Base-by-base conservation (phyloP, 345 rosid genomes). In the Bruguiera gymnorhiza region DNA sequence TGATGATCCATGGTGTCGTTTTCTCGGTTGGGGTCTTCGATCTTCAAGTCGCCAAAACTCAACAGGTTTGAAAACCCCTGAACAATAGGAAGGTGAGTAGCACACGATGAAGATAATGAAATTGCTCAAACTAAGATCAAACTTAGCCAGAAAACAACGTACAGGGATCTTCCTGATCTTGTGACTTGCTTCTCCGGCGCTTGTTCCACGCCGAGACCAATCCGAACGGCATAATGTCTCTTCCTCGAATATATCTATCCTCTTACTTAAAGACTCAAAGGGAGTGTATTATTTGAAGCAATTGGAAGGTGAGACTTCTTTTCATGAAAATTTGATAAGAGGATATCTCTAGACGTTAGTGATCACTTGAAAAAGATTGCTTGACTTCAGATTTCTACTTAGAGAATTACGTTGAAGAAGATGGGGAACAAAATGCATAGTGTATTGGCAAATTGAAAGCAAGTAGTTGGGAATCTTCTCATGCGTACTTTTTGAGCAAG, bases 161-260 rank as follows among this genome's bases (percentile, higher is more conserved):
- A 93, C 98, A 91, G n/a, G 92, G 97, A 80, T 93, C 92, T 15
- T 84, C 66, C 51, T 85, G 85, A 68, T 93, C 96, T 54, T 83
- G 89, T 63, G 96, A 86, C 85, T 82, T 89, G 94, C 89, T 89
- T 77, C 97, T 85, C 79, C 97, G 70, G 71, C 98, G 85, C 84
- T 91, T 93, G 85, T 89, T 89, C 97, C 98, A 93, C 13, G 97
- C 97, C 0, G 97, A 86, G 56, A 93, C 95, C 65, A 93, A 75
- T 52, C 92, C 87, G 67, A 93, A 91, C 58, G 93, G 97, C 97
- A 93, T 93, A 16, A 10, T 21, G 43, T 60, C 53, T 53, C 43
- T 48, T 54, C 70, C 46, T 24, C 18, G 43, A 34, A 53, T 48
- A 5, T 51, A 60, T 54, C n/a, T 46, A 50, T 56, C 68, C 31